These are phyloP conservation scores for Scedosporium boydii DNA, from an alignment of 2,329 filamentous ascomycete genomes.

Conservation along the genomic window DNA sequence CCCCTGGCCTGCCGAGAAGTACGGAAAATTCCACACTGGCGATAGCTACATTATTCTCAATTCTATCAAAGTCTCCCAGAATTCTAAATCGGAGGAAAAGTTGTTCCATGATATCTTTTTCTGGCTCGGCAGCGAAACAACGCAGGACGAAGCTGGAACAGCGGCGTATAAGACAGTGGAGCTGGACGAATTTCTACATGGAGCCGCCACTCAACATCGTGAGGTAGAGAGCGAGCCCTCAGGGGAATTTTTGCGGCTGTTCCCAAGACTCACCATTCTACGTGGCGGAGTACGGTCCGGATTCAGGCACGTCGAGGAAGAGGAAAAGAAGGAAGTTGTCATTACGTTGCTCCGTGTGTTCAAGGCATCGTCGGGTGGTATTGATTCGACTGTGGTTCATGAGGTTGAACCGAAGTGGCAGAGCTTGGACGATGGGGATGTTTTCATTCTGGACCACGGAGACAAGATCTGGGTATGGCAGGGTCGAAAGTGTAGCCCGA, in stretches of 20 bases:
- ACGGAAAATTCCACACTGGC: constrained; percentile 56
- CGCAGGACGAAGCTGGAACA: constrained; percentile 59
- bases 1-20: constrained; percentile 44
- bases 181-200: constrained; percentile 56
- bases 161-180: constrained; percentile 65
- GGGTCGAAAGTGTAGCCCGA: constrained; percentile 52
- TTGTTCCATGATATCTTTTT: constrained; percentile 59
- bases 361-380: constrained; percentile 40
- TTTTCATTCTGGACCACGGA: constrained; percentile 54
- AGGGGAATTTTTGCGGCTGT: constrained; percentile 49
- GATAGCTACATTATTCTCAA: constrained; percentile 60
- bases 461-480: constrained; percentile 64
- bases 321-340: constrained; percentile 28
- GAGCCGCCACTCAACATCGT: constrained; percentile 53
- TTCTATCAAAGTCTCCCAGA: constrained; percentile 42
- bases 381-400: constrained; percentile 34
- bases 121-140: constrained; percentile 57
- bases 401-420: constrained; percentile 53
- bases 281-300: constrained; percentile 52
- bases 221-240: constrained; percentile 52
- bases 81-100: constrained; percentile 29
- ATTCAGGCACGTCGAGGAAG: constrained; percentile 51
- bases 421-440: constrained; percentile 56
- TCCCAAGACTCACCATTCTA: constrained; percentile 50
- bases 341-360: constrained; percentile 52